phyloP scores from a whole-genome alignment of 306 rosid species.

The Acacia crassicarpa region DNA sequence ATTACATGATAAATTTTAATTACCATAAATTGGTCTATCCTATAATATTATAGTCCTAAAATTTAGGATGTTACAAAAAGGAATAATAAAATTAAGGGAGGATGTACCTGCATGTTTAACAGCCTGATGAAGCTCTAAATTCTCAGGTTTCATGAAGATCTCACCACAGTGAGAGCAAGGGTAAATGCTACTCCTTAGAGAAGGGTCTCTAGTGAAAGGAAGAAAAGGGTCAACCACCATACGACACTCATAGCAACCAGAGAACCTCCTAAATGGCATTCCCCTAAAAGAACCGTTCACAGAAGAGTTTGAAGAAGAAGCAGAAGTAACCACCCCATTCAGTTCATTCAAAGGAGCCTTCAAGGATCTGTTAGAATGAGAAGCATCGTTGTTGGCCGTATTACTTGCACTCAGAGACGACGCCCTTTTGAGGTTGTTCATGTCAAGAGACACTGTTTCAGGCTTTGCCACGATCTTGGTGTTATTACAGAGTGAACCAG shows the following conservation, averaged over 20 bases:
- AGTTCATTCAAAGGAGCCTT: slow-evolving; percentile 63
- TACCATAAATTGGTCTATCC: too few relatives aligned
- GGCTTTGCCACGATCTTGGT: slow-evolving; percentile 80
- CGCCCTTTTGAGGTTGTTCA: slow-evolving; percentile 61
- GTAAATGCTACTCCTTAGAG: slow-evolving; percentile 74
- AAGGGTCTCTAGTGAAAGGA: slow-evolving; percentile 81
- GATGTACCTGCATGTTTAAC: slow-evolving; percentile 83
- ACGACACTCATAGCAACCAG: slow-evolving; percentile 93
- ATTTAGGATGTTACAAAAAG: too few relatives aligned
- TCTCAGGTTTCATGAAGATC: slow-evolving; percentile 78
- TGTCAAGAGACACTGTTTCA: slow-evolving; percentile 59
- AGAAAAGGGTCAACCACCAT: slow-evolving; percentile 94
- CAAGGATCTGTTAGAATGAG: slow-evolving; percentile 64
- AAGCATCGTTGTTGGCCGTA: slow-evolving; percentile 37
- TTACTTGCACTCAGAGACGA: slow-evolving; percentile 38
- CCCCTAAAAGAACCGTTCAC: slow-evolving; percentile 65
- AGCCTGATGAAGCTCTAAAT: slow-evolving; percentile 78
- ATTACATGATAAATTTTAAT: too few relatives aligned
- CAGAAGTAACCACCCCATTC: slow-evolving; percentile 49
- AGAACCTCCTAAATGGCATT: slow-evolving; percentile 87
- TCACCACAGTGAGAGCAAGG: slow-evolving; percentile 92
- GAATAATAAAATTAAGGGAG: background rate
- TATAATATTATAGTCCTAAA: too few relatives aligned
- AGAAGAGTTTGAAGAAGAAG: slow-evolving; percentile 64
- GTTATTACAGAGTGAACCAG: slow-evolving; percentile 84